Evolutionary conservation across 805 yeast species (phyloP), one percentile per base, ranked within the genome.

Genomic region (Lachancea nothofagi): DNA sequence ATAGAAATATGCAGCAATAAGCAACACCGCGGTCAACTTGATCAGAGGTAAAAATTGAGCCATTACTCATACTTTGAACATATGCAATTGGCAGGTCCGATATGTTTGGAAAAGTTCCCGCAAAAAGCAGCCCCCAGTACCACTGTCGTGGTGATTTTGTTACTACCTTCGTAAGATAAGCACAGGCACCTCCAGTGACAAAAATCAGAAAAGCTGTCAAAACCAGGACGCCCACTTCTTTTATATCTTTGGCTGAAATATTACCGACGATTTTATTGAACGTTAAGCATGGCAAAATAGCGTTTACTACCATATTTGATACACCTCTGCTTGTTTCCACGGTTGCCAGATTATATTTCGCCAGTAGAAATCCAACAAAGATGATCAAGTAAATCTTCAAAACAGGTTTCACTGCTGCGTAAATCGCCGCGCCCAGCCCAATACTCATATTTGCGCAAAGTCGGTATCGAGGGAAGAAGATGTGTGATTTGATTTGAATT

Each of bases 41-140:
- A 3, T 59, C 70, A 4, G 64, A 42, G 0, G 77, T 62, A 49
- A 87, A 78, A 5, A 70, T 62, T 1, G 74, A 65, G 1, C 87
- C 78, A 13, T 72, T 66, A 19, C 83, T 80, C 53, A 86, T 63
- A 2, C 90, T 81, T 52, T 80, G 86, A 26, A 80, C 58, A 49
- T 86, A 87, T 0, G 95, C 95, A 49, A 86, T 83, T 0, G 96
- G 95, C 41, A 86, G 67, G 62, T 86, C 95, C 12, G 88, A 76
- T 31, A 82, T 77, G 54, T 86, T 86, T 31, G 88, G 89, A 53
- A 85, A 76, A 22, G 83, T 66, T 0, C 90, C 87, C 7, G 83
- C 86, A 21, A 80, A 71, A 5, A 82, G 45, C 14, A 81, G 55
- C 0, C 95, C 95, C 38, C 95, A 93, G 19, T 72, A 64, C 90